These are phyloP conservation scores for Botrytis deweyae DNA, from an alignment of 2,329 filamentous ascomycete genomes.

Conservation along the genomic window DNA sequence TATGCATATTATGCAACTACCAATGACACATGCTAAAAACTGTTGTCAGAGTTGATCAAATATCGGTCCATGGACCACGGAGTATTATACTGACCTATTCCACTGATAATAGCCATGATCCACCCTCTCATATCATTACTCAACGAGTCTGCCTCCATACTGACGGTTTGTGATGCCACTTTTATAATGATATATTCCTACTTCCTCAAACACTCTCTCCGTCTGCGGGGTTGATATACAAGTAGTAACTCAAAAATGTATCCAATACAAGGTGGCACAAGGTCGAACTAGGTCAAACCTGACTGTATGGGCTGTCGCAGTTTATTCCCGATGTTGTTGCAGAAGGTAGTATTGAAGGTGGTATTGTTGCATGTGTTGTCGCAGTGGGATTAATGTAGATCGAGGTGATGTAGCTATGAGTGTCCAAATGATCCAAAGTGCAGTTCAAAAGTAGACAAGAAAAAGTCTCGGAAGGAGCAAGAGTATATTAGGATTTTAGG, in stretches of 20 bases:
- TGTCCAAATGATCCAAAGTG: neutral
- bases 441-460: neutral
- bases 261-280: neutral
- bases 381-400: neutral
- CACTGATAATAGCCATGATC: constrained; percentile 87
- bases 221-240: neutral
- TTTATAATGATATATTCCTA: neutral
- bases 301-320: neutral
- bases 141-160: constrained; percentile 39
- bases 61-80: neutral
- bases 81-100: constrained; percentile 54
- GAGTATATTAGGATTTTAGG: neutral
- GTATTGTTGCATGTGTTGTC: neutral
- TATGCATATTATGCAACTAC: constrained; percentile 82
- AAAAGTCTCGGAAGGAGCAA: neutral
- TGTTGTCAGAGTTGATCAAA: neutral
- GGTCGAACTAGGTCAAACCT: neutral
- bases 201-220: neutral
- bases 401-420: neutral
- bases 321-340: neutral
- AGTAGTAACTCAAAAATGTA: neutral
- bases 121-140: constrained; percentile 88
- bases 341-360: neutral
- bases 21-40: constrained; percentile 61
- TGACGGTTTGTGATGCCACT: neutral